Evolutionary conservation across 208 protist species (phyloP).

Genomic region (Trypanosoma platydactyli): DNA sequence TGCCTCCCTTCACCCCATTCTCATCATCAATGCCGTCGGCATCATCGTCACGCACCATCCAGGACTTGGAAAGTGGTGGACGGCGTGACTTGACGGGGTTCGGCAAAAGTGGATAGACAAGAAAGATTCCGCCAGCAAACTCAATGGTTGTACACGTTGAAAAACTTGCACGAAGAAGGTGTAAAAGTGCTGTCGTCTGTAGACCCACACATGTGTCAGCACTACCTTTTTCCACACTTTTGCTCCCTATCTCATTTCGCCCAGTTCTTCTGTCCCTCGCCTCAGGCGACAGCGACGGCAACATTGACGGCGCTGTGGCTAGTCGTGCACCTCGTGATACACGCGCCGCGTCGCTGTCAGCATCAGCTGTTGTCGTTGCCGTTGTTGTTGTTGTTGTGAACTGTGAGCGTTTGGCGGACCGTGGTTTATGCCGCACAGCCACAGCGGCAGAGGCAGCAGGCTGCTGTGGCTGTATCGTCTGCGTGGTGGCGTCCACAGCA

Average conservation of each 20-base stretch:
- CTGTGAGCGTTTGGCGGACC: slow-evolving; percentile 10
- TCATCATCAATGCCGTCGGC: slow-evolving; percentile 2
- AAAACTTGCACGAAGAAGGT: slow-evolving; percentile 60
- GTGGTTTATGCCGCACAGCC: slow-evolving; percentile 23
- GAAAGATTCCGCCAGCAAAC: slow-evolving; percentile 71
- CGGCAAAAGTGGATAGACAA: slow-evolving; percentile 54
- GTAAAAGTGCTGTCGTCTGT: slow-evolving; percentile 50
- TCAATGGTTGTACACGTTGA: slow-evolving; percentile 66
- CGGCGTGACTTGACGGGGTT: slow-evolving; percentile 1
- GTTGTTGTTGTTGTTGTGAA: slow-evolving; percentile 11
- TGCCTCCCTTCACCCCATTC: not conserved
- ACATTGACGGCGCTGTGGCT: not conserved
- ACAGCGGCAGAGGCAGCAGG: slow-evolving; percentile 11
- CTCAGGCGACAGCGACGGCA: not conserved
- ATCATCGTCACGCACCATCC: not conserved
- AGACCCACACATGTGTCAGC: slow-evolving; percentile 65
- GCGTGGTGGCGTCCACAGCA: too few species aligned
- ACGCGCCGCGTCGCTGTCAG: not conserved
- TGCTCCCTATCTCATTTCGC: not conserved
- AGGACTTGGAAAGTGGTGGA: not conserved
- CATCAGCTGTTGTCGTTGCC: not conserved
- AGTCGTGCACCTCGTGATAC: not conserved
- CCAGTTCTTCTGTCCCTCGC: too few species aligned
- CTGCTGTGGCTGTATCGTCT: slow-evolving; percentile 5
- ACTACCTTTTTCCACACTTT: not conserved